phyloP scores from a whole-genome alignment of 2,329 filamentous ascomycete species.

The Nothophaeocryptopus gaeumannii region DNA sequence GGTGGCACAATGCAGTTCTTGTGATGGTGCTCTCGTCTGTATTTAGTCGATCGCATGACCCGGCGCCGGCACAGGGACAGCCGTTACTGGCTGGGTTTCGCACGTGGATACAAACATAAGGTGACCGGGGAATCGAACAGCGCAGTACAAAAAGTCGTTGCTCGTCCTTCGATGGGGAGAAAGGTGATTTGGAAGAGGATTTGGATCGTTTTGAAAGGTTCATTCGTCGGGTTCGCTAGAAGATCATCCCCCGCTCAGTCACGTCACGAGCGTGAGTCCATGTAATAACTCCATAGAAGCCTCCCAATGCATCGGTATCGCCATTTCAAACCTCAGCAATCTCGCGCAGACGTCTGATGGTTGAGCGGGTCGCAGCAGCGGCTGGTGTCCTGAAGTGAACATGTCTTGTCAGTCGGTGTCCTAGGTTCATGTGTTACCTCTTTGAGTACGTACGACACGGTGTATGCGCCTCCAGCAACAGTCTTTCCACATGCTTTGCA shows the following conservation, averaged over 20 bases:
- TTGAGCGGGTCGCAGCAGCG: conserved; percentile 90
- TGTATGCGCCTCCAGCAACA: conserved; percentile 89
- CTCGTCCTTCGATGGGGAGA: conserved; percentile 9
- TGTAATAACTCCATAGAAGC: conserved; percentile 28
- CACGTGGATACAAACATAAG: no score
- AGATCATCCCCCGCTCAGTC: conserved; percentile 21
- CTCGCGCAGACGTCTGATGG: conserved; percentile 93
- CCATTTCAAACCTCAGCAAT: conserved; percentile 82
- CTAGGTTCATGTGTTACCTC: not conserved
- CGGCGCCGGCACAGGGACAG: no score
- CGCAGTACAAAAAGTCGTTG: not conserved
- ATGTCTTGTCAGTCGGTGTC: conserved; percentile 12
- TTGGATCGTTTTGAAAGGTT: conserved; percentile 24
- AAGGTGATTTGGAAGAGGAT: conserved; percentile 1
- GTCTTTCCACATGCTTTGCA: conserved; percentile 95
- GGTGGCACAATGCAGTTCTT: no score
- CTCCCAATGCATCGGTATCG: conserved; percentile 25
- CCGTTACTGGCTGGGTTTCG: no score
- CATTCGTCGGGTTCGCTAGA: conserved; percentile 28
- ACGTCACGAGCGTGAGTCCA: conserved; percentile 23
- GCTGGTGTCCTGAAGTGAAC: conserved; percentile 69
- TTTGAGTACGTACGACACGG: conserved; percentile 76
- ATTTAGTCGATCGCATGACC: no score
- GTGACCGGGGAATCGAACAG: no score
- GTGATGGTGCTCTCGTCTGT: no score